Base-by-base conservation (phyloP, 257 asterid genomes). In the Fraxinus cuspidata region DNA sequence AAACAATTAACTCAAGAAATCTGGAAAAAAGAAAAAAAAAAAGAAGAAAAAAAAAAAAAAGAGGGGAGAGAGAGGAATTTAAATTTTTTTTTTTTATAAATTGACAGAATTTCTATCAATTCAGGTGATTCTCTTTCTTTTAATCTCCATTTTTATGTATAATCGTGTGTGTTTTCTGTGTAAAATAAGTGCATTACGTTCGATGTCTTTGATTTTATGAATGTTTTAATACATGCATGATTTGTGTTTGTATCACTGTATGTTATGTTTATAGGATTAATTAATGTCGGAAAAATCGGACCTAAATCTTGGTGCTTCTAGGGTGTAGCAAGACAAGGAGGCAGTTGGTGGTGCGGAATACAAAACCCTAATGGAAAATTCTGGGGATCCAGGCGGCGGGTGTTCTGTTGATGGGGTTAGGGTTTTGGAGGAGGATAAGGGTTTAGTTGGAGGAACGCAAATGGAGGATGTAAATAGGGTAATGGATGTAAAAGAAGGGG, bases 221-320 rank as follows among this genome's bases (percentile, higher is more conserved):
- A 64, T 81, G 2, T 31, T 65, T 64, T 16, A 72, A 9, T 71
- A n/a, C 3, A 10, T 79, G 82, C 56, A 53, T 76, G 80, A 86
- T 78, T 3, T 69, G 31, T 70, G 3, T 77, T 73, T 70, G 12
- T 72, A 3, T 18, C 5, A 16, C 3, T 56, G 29, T 74, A 53
- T 84, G 81, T 67, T 64, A 70, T 85, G 80, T 49, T 74, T 81
- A 79, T 76, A 90, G 93, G 92, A 82, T 82, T 85, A 66, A 29
- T 25, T 34, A 56, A 82, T 86, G 87, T 74, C 83, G 66, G 85
- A 25, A 58, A 78, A 83, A 67, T 84, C 75, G 72, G 71, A 74
- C 64, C 67, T 60, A 53, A 78, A 77, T 42, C 72, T 75, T 6
- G 81, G 77, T 5, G 85, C 42, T 67, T 79, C 58, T 77, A 31